Base-by-base conservation (phyloP, 441 rosid species). In the Erysimum pusillum region DNA sequence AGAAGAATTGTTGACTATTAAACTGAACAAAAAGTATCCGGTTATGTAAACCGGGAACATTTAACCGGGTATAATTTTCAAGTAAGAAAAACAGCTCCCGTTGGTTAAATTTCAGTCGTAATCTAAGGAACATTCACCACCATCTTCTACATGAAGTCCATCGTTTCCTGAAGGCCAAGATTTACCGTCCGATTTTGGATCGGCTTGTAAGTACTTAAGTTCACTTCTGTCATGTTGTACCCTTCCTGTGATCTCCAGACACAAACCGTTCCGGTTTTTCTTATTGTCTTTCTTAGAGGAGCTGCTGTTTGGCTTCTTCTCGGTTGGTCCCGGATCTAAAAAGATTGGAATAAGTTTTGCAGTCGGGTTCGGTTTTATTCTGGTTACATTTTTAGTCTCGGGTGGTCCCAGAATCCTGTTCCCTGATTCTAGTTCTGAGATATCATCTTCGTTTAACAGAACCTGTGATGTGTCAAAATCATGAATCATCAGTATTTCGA, bases 241-340 rank as follows among this genome's bases (percentile, higher is more conserved):
- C 80, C 99, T 91, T 53, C 99, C 98, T 0, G 96, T 90, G 65
- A 93, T 87, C 71, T 90, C 92, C 81, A 91, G 74, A 86, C 94
- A 87, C 70, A 91, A 51, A 12, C 96, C 92, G 39, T 51, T 89
- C 12, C 84, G 54, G 42, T 74, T 80, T 67, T 67, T 69, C 74
- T 86, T 80, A 62, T 64, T 82, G 45, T 84, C 71, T 83, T 81
- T 86, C 83, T 85, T 92, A 15, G 73, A 34, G 14, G 71, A 13
- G 66, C 5, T 54, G 38, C 78, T 87, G 39, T 39, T 80, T 9
- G 86, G 81, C 80, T 74, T 74, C 69, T 82, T 88, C 83, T 83
- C 82, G 41, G 69, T 78, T 17, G 84, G 83, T 38, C 89, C 91
- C 5, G 91, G 94, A 68, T 89, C 90, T 63, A 93, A 62, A 71